Base-by-base conservation (phyloP, 768 basidiomycete genomes). In the Podaxis pistillaris region DNA sequence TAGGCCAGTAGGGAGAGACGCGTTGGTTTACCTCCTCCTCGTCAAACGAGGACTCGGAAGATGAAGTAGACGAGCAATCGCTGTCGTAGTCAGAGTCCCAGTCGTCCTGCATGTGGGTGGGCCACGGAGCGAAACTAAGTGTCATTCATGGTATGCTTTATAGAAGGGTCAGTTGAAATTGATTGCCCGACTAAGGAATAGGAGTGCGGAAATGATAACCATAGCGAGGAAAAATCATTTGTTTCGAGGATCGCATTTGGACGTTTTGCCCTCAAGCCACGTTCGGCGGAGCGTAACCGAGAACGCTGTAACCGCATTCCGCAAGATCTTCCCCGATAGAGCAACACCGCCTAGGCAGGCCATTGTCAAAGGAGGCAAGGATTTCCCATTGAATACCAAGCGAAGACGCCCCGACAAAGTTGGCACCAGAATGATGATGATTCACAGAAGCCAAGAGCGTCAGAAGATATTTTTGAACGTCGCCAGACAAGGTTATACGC, bases 21-120 rank as follows among this genome's bases (percentile, higher is more conserved):
- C 90, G 87, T 19, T 70, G 68, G 68, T 92, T 90, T 59, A 81
- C 73, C 62, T 86, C 81, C 59, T 89, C 87, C 57, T 84, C 81
- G 64, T 84, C 82, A 56, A 83, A 65, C 12, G 86, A 86, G 13
- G 82, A 83, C 40, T 75, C 72, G 3, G 85, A 83, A 17, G 80
- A 81, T 1, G 78, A 72, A 46, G 44, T n/a, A 9, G 81, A 74
- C 37, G 81, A 80, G 13, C 75, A 74, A 1, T 79, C 75, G 56
- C 58, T 51, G 26, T 72, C 71, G 56, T 55, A 63, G 55, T 73
- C 70, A 33, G 67, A 64, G 52, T 69, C 69, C 71, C 70, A 73
- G 55, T 44, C 58, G 52, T 57, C 37, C 15, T 60, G 55, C 71
- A 72, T 75, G 30, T 33, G 22, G 53, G 62, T 37, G 38, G 24